Conservation (phyloP, 2,329 filamentous ascomycete species). For the Orbilia ellipsospora region DNA sequence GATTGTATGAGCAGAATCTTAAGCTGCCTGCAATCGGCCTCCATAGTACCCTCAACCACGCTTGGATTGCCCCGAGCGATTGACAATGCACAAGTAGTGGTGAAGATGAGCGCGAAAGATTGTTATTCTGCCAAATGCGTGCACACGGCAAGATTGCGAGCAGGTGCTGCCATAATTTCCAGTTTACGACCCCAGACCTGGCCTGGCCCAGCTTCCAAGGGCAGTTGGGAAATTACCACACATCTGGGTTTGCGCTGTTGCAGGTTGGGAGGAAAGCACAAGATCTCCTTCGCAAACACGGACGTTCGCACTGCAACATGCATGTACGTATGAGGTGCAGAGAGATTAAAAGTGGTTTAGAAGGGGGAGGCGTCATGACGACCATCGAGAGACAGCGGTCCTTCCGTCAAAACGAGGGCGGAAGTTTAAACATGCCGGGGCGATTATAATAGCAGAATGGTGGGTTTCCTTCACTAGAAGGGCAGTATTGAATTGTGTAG, state of each 20-base stretch:
- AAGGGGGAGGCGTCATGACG: constrained; percentile 24
- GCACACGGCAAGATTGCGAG: constrained; percentile 48
- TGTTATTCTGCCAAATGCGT: constrained; percentile 20
- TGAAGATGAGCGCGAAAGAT: not conserved
- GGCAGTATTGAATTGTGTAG: not conserved
- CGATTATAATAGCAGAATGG: constrained; percentile 25
- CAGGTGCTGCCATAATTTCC: constrained; percentile 55
- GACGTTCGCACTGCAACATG: constrained; percentile 14
- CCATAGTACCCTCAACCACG: not conserved
- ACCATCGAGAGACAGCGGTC: constrained; percentile 34
- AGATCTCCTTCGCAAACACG: constrained; percentile 12
- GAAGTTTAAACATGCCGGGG: constrained; percentile 8
- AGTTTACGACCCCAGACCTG: constrained; percentile 52
- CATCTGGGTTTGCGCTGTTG: constrained; percentile 39
- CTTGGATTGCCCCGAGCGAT: constrained; percentile 10
- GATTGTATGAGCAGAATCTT: constrained; percentile 23
- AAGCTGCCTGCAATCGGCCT: constrained; percentile 35
- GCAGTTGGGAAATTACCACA: constrained; percentile 53
- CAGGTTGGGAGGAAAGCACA: constrained; percentile 22
- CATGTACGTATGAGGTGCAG: not conserved
- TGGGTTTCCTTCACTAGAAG: constrained; percentile 9
- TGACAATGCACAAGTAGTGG: constrained; percentile 11
- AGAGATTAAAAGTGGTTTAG: constrained; percentile 26
- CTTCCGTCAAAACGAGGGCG: constrained; percentile 42
- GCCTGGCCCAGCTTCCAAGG: constrained; percentile 49